Percentiles rank a stretch among this genome's conserved stretches.
Conservation (phyloP, 345 rosid genomes). For the Carallia brachiata region DNA sequence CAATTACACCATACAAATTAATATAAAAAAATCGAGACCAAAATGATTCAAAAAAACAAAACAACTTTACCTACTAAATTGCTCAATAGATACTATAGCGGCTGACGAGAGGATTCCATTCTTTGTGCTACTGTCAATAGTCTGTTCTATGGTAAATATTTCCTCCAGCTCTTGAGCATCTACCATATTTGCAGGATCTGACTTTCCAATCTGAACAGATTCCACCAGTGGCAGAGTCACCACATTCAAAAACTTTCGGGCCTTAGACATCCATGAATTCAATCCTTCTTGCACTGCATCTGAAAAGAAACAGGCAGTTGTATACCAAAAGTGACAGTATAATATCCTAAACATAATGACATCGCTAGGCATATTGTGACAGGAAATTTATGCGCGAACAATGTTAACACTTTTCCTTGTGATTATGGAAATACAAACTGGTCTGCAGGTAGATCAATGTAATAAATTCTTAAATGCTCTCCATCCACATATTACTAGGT, state of each 20-base stretch:
- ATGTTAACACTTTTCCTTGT: background rate
- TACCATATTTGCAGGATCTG: conserved; percentile 37
- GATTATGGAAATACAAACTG: background rate
- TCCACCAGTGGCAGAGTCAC: conserved; percentile 61
- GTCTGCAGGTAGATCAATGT: background rate
- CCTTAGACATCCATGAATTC: conserved; percentile 72
- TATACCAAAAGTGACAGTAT: background rate
- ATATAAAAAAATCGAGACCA: conserved; percentile 1
- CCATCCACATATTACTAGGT: no score
- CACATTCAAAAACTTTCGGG: conserved; percentile 58
- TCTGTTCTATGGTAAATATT: conserved; percentile 68
- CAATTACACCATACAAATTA: background rate
- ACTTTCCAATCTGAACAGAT: conserved; percentile 43
- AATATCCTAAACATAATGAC: background rate
- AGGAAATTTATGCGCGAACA: background rate
- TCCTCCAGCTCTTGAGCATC: conserved; percentile 61
- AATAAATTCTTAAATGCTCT: background rate
- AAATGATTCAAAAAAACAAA: background rate
- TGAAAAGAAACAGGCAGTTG: conserved; percentile 24
- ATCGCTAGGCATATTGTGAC: background rate
- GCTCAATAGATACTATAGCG: conserved; percentile 83
- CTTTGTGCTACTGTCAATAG: conserved; percentile 51
- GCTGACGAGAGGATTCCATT: conserved; percentile 67
- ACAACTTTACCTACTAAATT: conserved; percentile 80
- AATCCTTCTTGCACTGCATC: conserved; percentile 74